A percentile compares a stretch with the other conserved stretches of the same genome.
phyloP scores from a whole-genome alignment of 116 monocot genomes.

The Trichopus zeylanicus region DNA sequence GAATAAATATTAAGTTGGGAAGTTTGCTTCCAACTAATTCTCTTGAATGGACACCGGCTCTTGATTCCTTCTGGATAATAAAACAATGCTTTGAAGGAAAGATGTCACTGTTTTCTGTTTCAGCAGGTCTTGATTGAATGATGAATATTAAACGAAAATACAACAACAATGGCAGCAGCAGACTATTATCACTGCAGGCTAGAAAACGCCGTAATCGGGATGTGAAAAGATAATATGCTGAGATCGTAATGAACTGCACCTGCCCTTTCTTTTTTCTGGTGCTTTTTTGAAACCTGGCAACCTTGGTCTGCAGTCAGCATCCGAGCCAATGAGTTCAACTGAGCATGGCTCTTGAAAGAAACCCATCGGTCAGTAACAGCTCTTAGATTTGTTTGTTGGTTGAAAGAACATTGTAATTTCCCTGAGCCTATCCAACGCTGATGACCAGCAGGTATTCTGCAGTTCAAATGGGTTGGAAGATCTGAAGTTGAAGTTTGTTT shows the following conservation, averaged over 20 bases:
- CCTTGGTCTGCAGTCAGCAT: slow-evolving; percentile 20
- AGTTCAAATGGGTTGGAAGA: background rate
- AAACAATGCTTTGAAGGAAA: background rate
- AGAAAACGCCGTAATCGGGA: background rate
- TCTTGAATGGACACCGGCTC: background rate
- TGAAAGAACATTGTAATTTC: slow-evolving; percentile 13
- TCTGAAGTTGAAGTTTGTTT: background rate
- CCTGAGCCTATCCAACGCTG: slow-evolving; percentile 4
- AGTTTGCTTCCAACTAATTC: too few relatives aligned
- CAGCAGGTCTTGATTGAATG: too few relatives aligned
- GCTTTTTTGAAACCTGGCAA: background rate
- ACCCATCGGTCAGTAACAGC: background rate
- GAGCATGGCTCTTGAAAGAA: slow-evolving; percentile 5
- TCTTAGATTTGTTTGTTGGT: slow-evolving; percentile 5
- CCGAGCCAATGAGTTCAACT: slow-evolving; percentile 24
- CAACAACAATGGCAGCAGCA: too few relatives aligned
- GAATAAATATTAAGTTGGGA: too few relatives aligned
- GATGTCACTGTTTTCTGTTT: background rate
- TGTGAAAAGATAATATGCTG: slow-evolving; percentile 2
- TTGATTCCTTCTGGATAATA: background rate
- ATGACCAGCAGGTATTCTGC: background rate
- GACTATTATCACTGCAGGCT: background rate
- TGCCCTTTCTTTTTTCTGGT: background rate
- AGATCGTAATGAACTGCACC: background rate
- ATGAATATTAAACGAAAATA: background rate